Percentiles rank a stretch among this genome's conserved stretches.
phyloP scores from a whole-genome alignment of 2,329 filamentous ascomycete species.

The Colletotrichum godetiae region DNA sequence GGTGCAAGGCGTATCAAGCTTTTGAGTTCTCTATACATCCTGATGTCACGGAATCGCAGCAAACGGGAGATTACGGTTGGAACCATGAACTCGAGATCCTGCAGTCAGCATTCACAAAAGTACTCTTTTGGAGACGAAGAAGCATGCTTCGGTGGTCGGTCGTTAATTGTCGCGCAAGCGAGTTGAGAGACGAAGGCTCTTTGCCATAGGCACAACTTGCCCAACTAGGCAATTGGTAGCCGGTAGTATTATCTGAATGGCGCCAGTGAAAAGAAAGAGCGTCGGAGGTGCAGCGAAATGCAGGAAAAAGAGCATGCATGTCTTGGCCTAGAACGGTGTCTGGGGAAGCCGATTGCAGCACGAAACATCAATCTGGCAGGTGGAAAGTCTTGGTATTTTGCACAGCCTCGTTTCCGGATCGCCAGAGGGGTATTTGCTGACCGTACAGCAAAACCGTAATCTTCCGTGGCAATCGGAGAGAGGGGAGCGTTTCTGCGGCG shows the following conservation, averaged over 20 bases:
- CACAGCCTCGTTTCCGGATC: slow-evolving; percentile 33
- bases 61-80: slow-evolving; percentile 2
- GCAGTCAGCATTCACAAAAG: background rate
- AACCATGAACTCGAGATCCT: background rate
- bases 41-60: background rate
- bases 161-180: background rate
- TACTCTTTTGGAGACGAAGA: background rate
- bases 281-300: slow-evolving; percentile 22
- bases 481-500: background rate
- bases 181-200: background rate
- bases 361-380: slow-evolving; percentile 35
- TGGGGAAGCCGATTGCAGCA: slow-evolving; percentile 33
- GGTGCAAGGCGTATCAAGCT: slow-evolving; percentile 8
- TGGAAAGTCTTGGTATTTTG: slow-evolving; percentile 33
- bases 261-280: background rate
- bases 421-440: slow-evolving; percentile 21
- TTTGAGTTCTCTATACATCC: background rate
- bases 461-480: background rate
- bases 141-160: background rate
- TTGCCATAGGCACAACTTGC: background rate
- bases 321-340: slow-evolving; percentile 31
- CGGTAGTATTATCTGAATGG: background rate
- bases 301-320: slow-evolving; percentile 15
- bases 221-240: slow-evolving; percentile 11
- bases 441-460: background rate